A percentile compares a stretch with the other conserved stretches of the same genome.
Evolutionary conservation across 345 rosid species (phyloP).

Genomic region (Gossypium rotundifolium): DNA sequence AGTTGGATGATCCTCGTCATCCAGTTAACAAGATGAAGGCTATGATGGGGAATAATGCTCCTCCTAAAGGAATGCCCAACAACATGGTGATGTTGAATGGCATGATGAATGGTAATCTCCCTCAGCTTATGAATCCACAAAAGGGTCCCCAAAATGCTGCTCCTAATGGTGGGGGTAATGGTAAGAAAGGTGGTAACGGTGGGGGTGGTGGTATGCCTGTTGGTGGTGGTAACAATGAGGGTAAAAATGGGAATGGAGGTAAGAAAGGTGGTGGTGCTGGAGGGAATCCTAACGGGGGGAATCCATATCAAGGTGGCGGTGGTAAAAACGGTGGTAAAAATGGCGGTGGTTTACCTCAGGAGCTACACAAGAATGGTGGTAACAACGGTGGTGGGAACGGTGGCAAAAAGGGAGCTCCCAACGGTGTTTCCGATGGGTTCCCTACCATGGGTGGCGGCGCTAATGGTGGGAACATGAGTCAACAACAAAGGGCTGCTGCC

Average conservation of each 20-base stretch:
- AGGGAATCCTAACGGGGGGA: constrained; percentile 34
- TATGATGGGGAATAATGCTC: constrained; percentile 27
- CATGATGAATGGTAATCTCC: constrained; percentile 42
- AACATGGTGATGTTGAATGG: constrained; percentile 36
- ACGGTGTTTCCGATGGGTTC: constrained; percentile 34
- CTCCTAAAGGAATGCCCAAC: constrained; percentile 32
- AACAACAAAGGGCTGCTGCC: constrained; percentile 24
- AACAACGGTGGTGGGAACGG: constrained; percentile 34
- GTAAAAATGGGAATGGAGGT: constrained; percentile 38
- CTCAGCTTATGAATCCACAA: constrained; percentile 50
- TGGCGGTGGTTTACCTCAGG: constrained; percentile 23
- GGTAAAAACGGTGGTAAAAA: constrained; percentile 41
- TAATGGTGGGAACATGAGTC: constrained; percentile 35
- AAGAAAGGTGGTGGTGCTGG: constrained; percentile 43
- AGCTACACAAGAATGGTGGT: constrained; percentile 25
- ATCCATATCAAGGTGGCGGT: constrained; percentile 39
- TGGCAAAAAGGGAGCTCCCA: constrained; percentile 44
- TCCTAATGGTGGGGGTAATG: constrained; percentile 27
- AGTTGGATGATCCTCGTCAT: constrained; percentile 43
- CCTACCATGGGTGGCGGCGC: constrained; percentile 39
- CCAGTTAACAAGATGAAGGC: constrained; percentile 51
- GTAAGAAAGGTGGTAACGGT: constrained; percentile 48
- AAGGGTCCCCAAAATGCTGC: constrained; percentile 42
- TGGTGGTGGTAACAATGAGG: constrained; percentile 35
- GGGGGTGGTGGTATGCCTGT: constrained; percentile 38